These are phyloP conservation scores for Zygnema circumcarinatum DNA, from an alignment of 139 green algal species.

Conservation along the genomic window DNA sequence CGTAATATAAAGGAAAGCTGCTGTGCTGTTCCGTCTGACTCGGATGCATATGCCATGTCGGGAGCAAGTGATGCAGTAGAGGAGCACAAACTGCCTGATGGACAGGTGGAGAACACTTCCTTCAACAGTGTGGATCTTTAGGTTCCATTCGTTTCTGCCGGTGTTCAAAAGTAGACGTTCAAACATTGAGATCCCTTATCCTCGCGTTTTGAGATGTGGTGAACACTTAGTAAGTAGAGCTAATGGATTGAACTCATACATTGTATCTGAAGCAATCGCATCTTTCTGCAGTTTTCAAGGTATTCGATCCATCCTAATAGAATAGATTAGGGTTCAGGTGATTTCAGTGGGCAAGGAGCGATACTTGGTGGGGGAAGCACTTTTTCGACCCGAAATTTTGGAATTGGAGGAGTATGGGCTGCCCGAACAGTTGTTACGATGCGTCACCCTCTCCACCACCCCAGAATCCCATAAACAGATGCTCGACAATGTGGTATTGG, in stretches of 20 bases:
- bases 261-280: no score
- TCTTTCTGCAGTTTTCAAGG: no score
- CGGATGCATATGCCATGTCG: conserved; percentile 9
- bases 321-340: no score
- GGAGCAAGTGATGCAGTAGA: conserved; percentile 9
- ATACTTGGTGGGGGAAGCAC: conserved; percentile 60
- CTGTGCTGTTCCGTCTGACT: conserved; percentile 17
- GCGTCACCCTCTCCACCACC: conserved; percentile 16
- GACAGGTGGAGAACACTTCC: conserved; percentile 34
- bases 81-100: conserved; percentile 59
- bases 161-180: not conserved
- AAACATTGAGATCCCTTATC: not conserved
- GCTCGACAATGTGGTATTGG: conserved; percentile 67
- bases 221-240: no score
- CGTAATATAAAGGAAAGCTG: conserved; percentile 40
- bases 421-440: conserved; percentile 48
- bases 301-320: no score
- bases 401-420: conserved; percentile 64
- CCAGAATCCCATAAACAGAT: conserved; percentile 52
- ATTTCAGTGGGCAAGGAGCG: conserved; percentile 35
- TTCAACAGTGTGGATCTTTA: not conserved
- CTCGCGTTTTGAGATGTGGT: no score
- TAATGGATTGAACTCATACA: no score
- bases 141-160: not conserved
- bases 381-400: conserved; percentile 70